Percentiles rank a stretch among this genome's conserved stretches.
These are phyloP conservation scores for Plasmodium chabaudi DNA, from an alignment of 169 alveolate genomes.

Conservation along the genomic window DNA sequence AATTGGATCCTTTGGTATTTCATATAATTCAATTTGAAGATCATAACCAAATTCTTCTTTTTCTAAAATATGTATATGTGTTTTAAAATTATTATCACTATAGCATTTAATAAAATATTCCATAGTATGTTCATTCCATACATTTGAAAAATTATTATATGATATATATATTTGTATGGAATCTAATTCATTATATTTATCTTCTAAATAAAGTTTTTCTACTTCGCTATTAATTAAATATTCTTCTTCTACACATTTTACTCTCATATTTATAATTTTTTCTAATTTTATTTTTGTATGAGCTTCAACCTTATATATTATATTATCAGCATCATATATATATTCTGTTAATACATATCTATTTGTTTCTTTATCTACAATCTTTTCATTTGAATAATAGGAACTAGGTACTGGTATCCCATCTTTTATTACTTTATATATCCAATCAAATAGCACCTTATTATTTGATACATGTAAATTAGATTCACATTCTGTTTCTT, in stretches of 20 bases:
- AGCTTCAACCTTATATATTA: slow-evolving; percentile 74
- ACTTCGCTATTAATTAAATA: slow-evolving; percentile 59
- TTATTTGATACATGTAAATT: slow-evolving; percentile 61
- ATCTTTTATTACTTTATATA: slow-evolving; percentile 41
- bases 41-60: slow-evolving; percentile 72
- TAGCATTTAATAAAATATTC: slow-evolving; percentile 63
- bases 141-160: slow-evolving; percentile 31
- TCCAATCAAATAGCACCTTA: slow-evolving; percentile 53
- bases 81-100: slow-evolving; percentile 60
- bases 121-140: slow-evolving; percentile 72
- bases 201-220: slow-evolving; percentile 38
- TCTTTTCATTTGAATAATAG: slow-evolving; percentile 40
- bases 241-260: slow-evolving; percentile 28
- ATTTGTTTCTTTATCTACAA: slow-evolving; percentile 69
- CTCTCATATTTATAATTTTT: slow-evolving; percentile 20
- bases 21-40: slow-evolving; percentile 69
- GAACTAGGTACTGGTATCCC: slow-evolving; percentile 74
- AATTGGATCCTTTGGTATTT: slow-evolving; percentile 51
- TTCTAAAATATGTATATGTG: slow-evolving; percentile 61
- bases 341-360: slow-evolving; percentile 69
- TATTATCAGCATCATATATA: slow-evolving; percentile 68
- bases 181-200: slow-evolving; percentile 54
- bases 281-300: slow-evolving; percentile 64
- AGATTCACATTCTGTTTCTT: slow-evolving; percentile 58
- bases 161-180: slow-evolving; percentile 69